Base-by-base conservation (phyloP, 495 filamentous ascomycete genomes). In the Daldinia decipiens region DNA sequence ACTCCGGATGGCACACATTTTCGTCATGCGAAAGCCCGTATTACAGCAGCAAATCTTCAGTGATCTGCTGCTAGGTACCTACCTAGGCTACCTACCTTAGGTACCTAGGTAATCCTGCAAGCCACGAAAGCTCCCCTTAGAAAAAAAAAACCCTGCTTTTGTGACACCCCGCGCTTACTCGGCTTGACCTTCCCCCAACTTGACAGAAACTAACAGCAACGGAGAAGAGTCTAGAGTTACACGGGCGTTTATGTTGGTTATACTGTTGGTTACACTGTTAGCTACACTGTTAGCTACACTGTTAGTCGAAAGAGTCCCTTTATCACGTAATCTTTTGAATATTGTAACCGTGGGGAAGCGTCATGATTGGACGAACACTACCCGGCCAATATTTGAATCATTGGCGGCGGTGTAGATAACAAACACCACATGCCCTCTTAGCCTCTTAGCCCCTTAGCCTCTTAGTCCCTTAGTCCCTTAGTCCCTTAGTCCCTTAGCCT, bases 91-190 rank as follows among this genome's bases (percentile, higher is more conserved):
- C n/a, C n/a, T n/a, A n/a, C n/a, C n/a, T 4, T 27, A 27, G 21
- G 21, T 24, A 24, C 21, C 21, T 24, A 24, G 21, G 21, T 27
- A 57, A 65, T 38, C 53, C 29, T 45, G 32, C 34, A 21, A 36
- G 34, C 34, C 47, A 54, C 32, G 19, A 56, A 36, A 40, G 39
- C 1, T 26, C 51, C n/a, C 51, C 27, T 21, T 21, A 19, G 19
- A 24, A 47, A 24, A 24, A 47, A 24, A 24, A 24, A 11, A 24
- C 43, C 19, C 43, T 47, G 43, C 52, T 45, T 5, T 38, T 59
- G 64, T 72, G 55, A 52, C 13, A 67, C 69, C 63, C 59, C 64
- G 63, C 64, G 69, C 69, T 72, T 72, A 56, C 63, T 67, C 47
- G 69, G 60, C 53, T 64, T 62, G 51, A 21, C 45, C 21, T 56